A percentile compares a stretch with the other conserved stretches of the same genome.
phyloP scores from a whole-genome alignment of 768 basidiomycete species.

The Tulasnella sp. region DNA sequence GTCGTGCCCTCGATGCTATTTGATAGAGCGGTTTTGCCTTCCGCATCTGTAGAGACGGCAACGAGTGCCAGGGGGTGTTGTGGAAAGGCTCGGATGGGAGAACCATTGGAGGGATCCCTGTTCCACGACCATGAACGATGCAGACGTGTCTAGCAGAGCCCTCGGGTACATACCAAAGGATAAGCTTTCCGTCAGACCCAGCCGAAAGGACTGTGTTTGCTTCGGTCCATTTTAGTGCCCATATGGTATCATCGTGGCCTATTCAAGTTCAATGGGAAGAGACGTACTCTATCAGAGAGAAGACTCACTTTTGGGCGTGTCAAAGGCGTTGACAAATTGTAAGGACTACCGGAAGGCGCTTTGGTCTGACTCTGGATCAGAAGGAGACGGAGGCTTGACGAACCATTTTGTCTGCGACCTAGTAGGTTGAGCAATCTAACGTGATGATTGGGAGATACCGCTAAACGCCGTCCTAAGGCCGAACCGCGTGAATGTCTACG shows the following conservation, averaged over 20 bases:
- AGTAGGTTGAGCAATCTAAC: no score
- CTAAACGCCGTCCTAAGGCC: no score
- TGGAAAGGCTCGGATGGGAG: conserved; percentile 44
- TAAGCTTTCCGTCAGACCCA: conserved; percentile 63
- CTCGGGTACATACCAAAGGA: conserved; percentile 24
- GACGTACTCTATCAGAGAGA: neutral
- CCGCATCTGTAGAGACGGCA: conserved; percentile 57
- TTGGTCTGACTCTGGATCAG: neutral
- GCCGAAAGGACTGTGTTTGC: conserved; percentile 53
- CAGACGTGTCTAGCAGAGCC: neutral
- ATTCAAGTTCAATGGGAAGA: neutral
- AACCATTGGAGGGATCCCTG: conserved; percentile 51
- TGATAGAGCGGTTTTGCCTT: conserved; percentile 52
- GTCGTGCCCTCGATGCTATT: conserved; percentile 81
- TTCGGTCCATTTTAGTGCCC: conserved; percentile 62
- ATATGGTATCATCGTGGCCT: conserved; percentile 72
- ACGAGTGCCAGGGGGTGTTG: conserved; percentile 80
- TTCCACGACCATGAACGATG: neutral
- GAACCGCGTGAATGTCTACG: no score
- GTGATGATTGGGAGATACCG: no score
- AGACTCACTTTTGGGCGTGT: conserved; percentile 15
- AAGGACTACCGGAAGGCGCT: conserved; percentile 7
- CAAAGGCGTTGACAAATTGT: conserved; percentile 17
- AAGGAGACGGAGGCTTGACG: neutral
- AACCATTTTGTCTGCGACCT: no score